Base-by-base conservation (phyloP, 768 basidiomycete species). In the Obba rivulosa region DNA sequence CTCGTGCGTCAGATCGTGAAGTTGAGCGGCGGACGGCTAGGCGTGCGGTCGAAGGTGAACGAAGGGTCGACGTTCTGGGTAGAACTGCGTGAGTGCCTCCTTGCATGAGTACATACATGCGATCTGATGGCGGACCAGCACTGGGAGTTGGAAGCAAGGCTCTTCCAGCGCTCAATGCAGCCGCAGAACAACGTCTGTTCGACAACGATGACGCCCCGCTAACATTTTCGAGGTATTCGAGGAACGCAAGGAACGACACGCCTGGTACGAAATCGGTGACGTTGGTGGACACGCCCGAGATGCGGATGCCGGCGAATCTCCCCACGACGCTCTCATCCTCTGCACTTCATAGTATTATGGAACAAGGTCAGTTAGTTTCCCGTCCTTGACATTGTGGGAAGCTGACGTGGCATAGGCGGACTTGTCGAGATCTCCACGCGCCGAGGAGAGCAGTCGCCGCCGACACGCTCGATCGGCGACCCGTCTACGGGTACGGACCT, bases 61-160 rank as follows among this genome's bases (percentile, higher is more conserved):
- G 71, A 78, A 56, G 92, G 92, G 14, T 88, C 84, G 31, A 90
- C 85, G 34, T 94, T 93, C 69, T 93, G 91, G 92, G 85, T 90
- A 8, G 88, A 90, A 62, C 64, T 90, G 31, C 84, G 71, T 76
- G 60, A 53, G 74, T 68, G 4, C 21, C 42, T 45, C 51, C 36
- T 42, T 31, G 28, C 13, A 13, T 5, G 28, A 31, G 28, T 31
- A 34, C n/a, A n/a, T n/a, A 13, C 13, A 13, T 31, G 28, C 7
- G 28, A 50, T 44, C 40, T 41, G 24, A 42, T 37, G 5, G 14
- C 24, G 20, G 22, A 41, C n/a, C 40, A 74, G 75, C 85, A 4
- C 67, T 89, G n/a, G 85, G 84, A 4, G 79, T 89, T 22, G 85
- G 86, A n/a, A 66, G 66, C 31, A 80, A 78, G 45, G 68, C 75